A percentile compares a stretch with the other conserved stretches of the same genome.
These are phyloP conservation scores for Athelia sp. DNA, from an alignment of 1,284 basidiomycete genomes.

Conservation along the genomic window DNA sequence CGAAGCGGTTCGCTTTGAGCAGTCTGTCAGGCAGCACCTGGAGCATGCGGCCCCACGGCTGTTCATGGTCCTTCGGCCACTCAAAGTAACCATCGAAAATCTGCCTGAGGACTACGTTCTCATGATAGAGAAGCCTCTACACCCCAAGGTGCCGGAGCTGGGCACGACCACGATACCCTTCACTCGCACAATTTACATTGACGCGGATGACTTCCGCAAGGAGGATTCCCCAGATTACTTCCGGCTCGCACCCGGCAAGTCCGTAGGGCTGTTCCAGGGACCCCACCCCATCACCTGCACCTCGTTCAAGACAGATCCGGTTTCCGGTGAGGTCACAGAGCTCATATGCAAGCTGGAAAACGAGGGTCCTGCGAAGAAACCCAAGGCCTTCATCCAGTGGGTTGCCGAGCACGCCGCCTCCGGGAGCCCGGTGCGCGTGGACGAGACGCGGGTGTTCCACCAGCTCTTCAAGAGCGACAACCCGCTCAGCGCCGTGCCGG, in stretches of 20 bases:
- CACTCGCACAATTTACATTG: constrained; percentile 90
- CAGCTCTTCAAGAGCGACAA: constrained; percentile 93
- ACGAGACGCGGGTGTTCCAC: constrained; percentile 92
- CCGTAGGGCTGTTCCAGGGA: constrained; percentile 95
- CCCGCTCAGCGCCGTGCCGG: constrained; percentile 64
- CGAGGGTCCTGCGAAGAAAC: constrained; percentile 65
- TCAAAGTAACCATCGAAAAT: constrained; percentile 92
- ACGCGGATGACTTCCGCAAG: constrained; percentile 89
- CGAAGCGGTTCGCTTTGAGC: constrained; percentile 87
- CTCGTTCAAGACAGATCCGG: constrained; percentile 75
- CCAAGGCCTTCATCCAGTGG: constrained; percentile 98
- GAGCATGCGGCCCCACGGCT: constrained; percentile 87
- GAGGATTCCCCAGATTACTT: constrained; percentile 96
- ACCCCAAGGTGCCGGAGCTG: constrained; percentile 90
- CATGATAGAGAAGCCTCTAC: constrained; percentile 87
- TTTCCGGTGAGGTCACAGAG: constrained; percentile 71
- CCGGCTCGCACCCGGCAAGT: constrained; percentile 95
- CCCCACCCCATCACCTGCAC: constrained; percentile 93
- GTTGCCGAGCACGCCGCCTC: constrained; percentile 82
- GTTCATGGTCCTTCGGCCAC: constrained; percentile 88
- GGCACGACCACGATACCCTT: constrained; percentile 85
- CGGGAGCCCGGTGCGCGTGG: constrained; percentile 77
- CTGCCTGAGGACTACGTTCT: constrained; percentile 82
- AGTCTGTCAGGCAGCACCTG: constrained; percentile 84
- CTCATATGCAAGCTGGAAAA: constrained; percentile 81